phyloP scores from a whole-genome alignment of 192 early-diverging fungal genomes.

The Mortierella claussenii region DNA sequence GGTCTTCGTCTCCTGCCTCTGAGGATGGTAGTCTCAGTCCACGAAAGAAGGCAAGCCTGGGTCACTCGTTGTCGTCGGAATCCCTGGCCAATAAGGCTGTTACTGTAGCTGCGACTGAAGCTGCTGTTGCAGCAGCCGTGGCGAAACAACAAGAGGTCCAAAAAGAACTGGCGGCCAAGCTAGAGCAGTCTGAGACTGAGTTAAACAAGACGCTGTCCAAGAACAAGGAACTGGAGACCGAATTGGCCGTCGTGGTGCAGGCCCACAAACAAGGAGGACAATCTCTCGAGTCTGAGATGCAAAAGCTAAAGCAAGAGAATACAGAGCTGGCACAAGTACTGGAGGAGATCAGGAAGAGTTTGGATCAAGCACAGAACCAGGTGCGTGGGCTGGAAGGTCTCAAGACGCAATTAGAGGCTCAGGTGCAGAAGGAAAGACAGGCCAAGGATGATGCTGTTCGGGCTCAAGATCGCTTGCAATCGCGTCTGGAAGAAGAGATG shows the following conservation, averaged over 20 bases:
- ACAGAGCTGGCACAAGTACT: slow-evolving; percentile 22
- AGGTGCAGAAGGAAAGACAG: slow-evolving; percentile 42
- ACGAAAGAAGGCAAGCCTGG: slow-evolving; percentile 29
- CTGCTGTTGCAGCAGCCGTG: slow-evolving; percentile 39
- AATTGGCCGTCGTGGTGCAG: slow-evolving; percentile 1
- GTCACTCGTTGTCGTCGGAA: slow-evolving; percentile 12
- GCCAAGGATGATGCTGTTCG: slow-evolving; percentile 46
- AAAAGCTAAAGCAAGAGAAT: slow-evolving; percentile 32
- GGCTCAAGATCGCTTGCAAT: slow-evolving; percentile 27
- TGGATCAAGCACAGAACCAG: slow-evolving; percentile 38
- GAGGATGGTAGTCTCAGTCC: slow-evolving; percentile 2
- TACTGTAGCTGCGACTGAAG: slow-evolving; percentile 34
- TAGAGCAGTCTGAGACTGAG: slow-evolving; percentile 25
- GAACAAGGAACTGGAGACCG: slow-evolving; percentile 30
- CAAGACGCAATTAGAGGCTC: slow-evolving; percentile 37
- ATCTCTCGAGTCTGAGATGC: slow-evolving; percentile 3
- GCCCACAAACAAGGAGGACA: background rate
- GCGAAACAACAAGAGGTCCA: slow-evolving; percentile 32
- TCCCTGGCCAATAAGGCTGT: slow-evolving; percentile 15
- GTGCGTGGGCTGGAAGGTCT: slow-evolving; percentile 24
- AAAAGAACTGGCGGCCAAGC: slow-evolving; percentile 15
- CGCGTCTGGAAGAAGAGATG: slow-evolving; percentile 40
- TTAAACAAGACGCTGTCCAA: slow-evolving; percentile 6
- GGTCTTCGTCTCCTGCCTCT: slow-evolving; percentile 5
- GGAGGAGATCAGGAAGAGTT: slow-evolving; percentile 35